Percentiles rank a stretch among this genome's conserved stretches.
Evolutionary conservation across 1,139 yeast genomes (phyloP).

Genomic region (Debaryomyces psychrophilus): DNA sequence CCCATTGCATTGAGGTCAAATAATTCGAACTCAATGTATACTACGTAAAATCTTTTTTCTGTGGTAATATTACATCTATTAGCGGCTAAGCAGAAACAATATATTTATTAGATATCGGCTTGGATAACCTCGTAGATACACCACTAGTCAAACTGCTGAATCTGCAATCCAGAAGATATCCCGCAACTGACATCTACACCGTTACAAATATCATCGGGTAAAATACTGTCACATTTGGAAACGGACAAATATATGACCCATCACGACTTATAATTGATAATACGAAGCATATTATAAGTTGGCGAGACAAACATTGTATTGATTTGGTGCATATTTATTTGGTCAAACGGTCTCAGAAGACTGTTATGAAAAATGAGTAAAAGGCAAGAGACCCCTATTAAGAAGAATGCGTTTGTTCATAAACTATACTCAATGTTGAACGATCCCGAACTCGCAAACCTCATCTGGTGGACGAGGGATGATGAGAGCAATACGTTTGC

Average conservation of each 20-base stretch:
- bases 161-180: background rate
- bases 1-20: constrained; percentile 2
- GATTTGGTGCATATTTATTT: background rate
- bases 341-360: background rate
- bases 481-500: constrained; percentile 63
- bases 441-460: constrained; percentile 49
- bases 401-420: constrained; percentile 67
- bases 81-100: background rate
- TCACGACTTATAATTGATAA: background rate
- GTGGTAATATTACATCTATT: background rate
- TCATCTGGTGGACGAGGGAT: constrained; percentile 79
- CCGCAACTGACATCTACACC: background rate
- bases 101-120: background rate
- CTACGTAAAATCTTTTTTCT: constrained; percentile 3
- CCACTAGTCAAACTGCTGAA: background rate
- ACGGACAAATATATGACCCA: background rate
- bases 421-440: constrained; percentile 62
- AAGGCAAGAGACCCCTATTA: constrained; percentile 34
- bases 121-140: background rate
- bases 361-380: constrained; percentile 21
- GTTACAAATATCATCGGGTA: background rate
- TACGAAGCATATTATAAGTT: constrained; percentile 1
- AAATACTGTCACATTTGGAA: background rate
- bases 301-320: background rate
- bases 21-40: background rate